Evolutionary conservation across 2,329 filamentous ascomycete species (phyloP).

Genomic region (Escovopsis sp.): DNA sequence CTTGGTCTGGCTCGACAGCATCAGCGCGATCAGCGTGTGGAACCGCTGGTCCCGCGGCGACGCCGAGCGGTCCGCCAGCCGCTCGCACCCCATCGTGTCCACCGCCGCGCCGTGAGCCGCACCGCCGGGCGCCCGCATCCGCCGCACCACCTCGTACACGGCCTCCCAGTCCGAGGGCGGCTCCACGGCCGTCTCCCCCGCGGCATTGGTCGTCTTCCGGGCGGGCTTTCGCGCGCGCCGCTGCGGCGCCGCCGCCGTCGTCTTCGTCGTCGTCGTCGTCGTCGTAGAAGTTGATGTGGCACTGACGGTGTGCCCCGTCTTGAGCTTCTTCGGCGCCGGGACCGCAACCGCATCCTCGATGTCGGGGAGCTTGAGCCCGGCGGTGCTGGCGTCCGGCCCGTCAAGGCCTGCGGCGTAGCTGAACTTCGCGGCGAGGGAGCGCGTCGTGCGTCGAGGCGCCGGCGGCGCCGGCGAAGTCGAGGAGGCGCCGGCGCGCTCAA

Average conservation of each 20-base stretch:
- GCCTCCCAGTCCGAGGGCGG: conserved; percentile 72
- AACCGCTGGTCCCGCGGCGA: conserved; percentile 50
- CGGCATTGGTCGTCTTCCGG: conserved; percentile 26
- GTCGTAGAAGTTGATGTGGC: conserved; percentile 13
- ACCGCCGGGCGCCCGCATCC: conserved; percentile 51
- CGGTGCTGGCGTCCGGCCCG: conserved; percentile 7
- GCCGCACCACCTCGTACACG: conserved; percentile 61
- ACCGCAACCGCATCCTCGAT: conserved; percentile 41
- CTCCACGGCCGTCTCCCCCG: conserved; percentile 24
- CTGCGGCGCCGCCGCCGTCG: conserved; percentile 9
- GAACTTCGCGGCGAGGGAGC: conserved; percentile 32
- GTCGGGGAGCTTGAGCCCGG: conserved; percentile 18
- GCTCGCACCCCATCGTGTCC: conserved; percentile 94
- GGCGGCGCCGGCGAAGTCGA: conserved; percentile 11
- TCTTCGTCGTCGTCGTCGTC: conserved; percentile 5
- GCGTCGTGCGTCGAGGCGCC: conserved; percentile 30
- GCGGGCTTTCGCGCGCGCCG: conserved; percentile 28
- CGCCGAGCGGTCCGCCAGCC: conserved; percentile 42
- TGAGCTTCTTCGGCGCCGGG: conserved; percentile 17
- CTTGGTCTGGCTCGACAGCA: conserved; percentile 88
- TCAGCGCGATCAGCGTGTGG: conserved; percentile 74
- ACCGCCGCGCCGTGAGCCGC: conserved; percentile 63
- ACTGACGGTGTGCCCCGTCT: conserved; percentile 10
- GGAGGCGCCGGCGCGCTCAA: conserved; percentile 20
- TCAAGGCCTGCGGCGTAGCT: conserved; percentile 19